A percentile compares a stretch with the other conserved stretches of the same genome.
These are phyloP conservation scores for Phlebiopsis gigantea DNA, from an alignment of 768 basidiomycete genomes.

Conservation along the genomic window DNA sequence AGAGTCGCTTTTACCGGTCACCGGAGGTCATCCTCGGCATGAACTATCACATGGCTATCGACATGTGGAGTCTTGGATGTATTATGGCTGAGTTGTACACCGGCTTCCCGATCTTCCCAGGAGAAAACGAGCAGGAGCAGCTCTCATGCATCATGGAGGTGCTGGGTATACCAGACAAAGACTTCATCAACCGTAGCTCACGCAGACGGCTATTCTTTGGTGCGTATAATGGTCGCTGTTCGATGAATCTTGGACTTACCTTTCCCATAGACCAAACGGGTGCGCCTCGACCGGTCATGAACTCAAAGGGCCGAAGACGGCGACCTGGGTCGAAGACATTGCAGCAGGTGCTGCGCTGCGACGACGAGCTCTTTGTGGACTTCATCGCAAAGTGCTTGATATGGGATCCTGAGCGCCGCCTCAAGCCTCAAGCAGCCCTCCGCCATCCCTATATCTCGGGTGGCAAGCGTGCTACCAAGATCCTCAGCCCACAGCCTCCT, in stretches of 20 bases:
- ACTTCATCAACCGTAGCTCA: slow-evolving; percentile 89
- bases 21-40: slow-evolving; percentile 98
- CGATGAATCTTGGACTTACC: slow-evolving; percentile 2
- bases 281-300: slow-evolving; percentile 88
- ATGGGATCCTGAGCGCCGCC: slow-evolving; percentile 95
- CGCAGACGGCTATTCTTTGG: slow-evolving; percentile 96
- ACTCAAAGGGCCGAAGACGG: slow-evolving; percentile 92
- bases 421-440: slow-evolving; percentile 91
- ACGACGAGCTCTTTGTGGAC: slow-evolving; percentile 94
- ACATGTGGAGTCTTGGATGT: slow-evolving; percentile 99
- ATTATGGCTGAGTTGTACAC: slow-evolving; percentile 97
- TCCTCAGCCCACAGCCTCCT: slow-evolving; percentile 33
- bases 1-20: slow-evolving; percentile 99
- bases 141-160: slow-evolving; percentile 99
- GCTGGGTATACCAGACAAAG: slow-evolving; percentile 91
- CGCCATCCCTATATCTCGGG: slow-evolving; percentile 85
- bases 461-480: slow-evolving; percentile 49
- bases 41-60: slow-evolving; percentile 99
- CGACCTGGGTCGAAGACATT: slow-evolving; percentile 90
- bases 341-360: slow-evolving; percentile 82
- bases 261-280: slow-evolving; percentile 74
- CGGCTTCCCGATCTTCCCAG: slow-evolving; percentile 97
- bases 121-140: slow-evolving; percentile 98
- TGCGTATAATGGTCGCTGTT: slow-evolving; percentile 30
- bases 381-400: slow-evolving; percentile 96